Evolutionary conservation across 2,329 filamentous ascomycete species (phyloP).

Genomic region (Xenosphaeropsis pyriputrescens): DNA sequence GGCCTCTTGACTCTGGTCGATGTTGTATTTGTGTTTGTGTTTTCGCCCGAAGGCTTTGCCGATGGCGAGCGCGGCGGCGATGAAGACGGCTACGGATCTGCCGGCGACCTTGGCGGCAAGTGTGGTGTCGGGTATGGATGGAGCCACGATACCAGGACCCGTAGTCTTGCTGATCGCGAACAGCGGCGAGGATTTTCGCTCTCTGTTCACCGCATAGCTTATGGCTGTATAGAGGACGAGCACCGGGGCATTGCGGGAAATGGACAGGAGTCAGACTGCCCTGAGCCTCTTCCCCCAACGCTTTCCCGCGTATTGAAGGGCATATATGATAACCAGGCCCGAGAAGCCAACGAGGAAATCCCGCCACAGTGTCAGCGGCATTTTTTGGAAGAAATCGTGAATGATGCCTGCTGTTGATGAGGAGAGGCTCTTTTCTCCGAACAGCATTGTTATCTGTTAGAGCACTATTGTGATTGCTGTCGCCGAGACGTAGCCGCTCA

Average conservation of each 20-base stretch:
- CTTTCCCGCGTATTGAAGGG: constrained; percentile 20
- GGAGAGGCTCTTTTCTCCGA: constrained; percentile 23
- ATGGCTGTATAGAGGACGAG: constrained; percentile 48
- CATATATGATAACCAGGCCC: no score
- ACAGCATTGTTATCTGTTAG: constrained; percentile 34
- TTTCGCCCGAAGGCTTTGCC: constrained; percentile 63
- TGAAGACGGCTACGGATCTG: constrained; percentile 59
- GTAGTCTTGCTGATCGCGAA: no score
- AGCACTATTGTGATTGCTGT: constrained; percentile 51
- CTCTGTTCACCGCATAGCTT: constrained; percentile 44
- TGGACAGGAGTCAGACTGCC: constrained; percentile 41
- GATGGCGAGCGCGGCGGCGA: constrained; percentile 66
- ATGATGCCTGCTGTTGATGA: constrained; percentile 40
- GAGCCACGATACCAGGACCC: no score
- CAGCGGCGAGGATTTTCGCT: not conserved
- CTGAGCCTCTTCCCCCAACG: constrained; percentile 43
- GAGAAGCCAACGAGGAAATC: no score
- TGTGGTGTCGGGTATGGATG: no score
- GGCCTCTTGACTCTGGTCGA: constrained; percentile 61
- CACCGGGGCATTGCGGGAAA: constrained; percentile 44
- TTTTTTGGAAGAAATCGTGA: constrained; percentile 38
- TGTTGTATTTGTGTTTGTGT: constrained; percentile 66
- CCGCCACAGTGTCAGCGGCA: constrained; percentile 30
- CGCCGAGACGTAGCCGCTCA: constrained; percentile 51
- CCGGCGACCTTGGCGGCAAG: constrained; percentile 29